Evolutionary conservation across 495 filamentous ascomycete genomes (phyloP), one percentile per base, ranked within the genome.

Genomic region (Elasticomyces elasticus): DNA sequence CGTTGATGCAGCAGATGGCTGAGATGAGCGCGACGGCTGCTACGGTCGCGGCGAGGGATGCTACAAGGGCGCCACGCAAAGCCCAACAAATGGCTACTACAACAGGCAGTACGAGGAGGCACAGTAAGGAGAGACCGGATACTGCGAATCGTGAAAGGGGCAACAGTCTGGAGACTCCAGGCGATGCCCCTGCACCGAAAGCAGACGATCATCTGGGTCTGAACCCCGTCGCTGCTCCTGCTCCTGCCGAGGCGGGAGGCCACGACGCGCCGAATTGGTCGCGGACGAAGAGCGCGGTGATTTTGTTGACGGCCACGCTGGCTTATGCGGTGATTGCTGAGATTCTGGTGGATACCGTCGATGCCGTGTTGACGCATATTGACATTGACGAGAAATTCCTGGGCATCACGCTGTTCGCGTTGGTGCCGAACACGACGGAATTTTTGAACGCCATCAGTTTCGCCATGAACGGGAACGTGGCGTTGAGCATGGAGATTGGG

Each of bases 381-480:
- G 83, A 90, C 41, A 86, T 99, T 63, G 89, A 96, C 64, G 90
- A 96, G 64, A 99, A 99, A 66, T 99, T 99, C 69, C 76, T 99
- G 47, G 92, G 92, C 40, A 94, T 99, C 56, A 97, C 94, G 28
- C 74, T 99, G 41, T 99, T 99, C 64, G 91, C 94, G 7, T 75
- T 99, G 55, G 92, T 99, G 24, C 92, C 92, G 1, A 99, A 97
- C 67, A 97, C 92, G 17, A 99, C 92, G 22, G 92, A 99, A 67
- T 99, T 99, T 64, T 66, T 99, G 73, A 99, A 99, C 66, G 92
- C 94, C 64, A 97, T 99, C 52, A 95, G 89, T 1, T 99, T 99
- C 68, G 92, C 92, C 40, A 99, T 99, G 94, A 97, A 99, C 62
- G 92, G 92, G n/a, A 99, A 99, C 69, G 97, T 99, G 64, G 92